Evolutionary conservation across 1,284 basidiomycete genomes (phyloP).

Genomic region (Apiotrichum akiyoshidainum): DNA sequence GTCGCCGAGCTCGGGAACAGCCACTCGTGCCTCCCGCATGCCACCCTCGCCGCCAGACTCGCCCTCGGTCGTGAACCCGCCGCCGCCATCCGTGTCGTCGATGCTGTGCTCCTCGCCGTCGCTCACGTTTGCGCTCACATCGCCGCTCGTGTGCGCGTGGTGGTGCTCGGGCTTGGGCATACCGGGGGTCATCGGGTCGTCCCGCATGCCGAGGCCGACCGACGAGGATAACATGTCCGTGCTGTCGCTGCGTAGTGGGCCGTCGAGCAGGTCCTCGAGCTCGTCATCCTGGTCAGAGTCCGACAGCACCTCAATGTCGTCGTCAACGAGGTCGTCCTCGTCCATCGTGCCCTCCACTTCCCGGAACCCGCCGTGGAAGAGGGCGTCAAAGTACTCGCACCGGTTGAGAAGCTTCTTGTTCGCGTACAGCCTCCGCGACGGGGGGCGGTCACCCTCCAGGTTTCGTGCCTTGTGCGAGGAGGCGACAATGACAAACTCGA

Average conservation of each 20-base stretch:
- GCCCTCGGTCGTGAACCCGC: slow-evolving; percentile 3
- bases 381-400: slow-evolving; percentile 67
- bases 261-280: slow-evolving; percentile 8
- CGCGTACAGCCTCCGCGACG: slow-evolving; percentile 52
- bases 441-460: slow-evolving; percentile 4
- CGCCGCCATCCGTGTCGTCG: slow-evolving; percentile 6
- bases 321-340: slow-evolving; percentile 34
- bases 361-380: slow-evolving; percentile 47
- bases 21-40: too few relatives aligned
- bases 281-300: slow-evolving; percentile 51
- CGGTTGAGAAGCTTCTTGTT: slow-evolving; percentile 65
- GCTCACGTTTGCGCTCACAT: slow-evolving; percentile 3
- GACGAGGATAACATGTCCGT: slow-evolving; percentile 3
- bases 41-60: not conserved
- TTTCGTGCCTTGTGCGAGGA: slow-evolving; percentile 3
- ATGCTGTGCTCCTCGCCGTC: slow-evolving; percentile 17
- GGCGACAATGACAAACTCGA: slow-evolving; percentile 68
- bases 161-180: not conserved
- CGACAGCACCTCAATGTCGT: slow-evolving; percentile 35
- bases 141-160: slow-evolving; percentile 1
- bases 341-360: slow-evolving; percentile 36
- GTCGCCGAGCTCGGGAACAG: too few relatives aligned
- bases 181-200: not conserved
- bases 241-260: slow-evolving; percentile 4
- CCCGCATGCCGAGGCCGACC: slow-evolving; percentile 1